These are phyloP conservation scores for Termitomyces sp. DNA, from an alignment of 768 basidiomycete species.

Conservation along the genomic window DNA sequence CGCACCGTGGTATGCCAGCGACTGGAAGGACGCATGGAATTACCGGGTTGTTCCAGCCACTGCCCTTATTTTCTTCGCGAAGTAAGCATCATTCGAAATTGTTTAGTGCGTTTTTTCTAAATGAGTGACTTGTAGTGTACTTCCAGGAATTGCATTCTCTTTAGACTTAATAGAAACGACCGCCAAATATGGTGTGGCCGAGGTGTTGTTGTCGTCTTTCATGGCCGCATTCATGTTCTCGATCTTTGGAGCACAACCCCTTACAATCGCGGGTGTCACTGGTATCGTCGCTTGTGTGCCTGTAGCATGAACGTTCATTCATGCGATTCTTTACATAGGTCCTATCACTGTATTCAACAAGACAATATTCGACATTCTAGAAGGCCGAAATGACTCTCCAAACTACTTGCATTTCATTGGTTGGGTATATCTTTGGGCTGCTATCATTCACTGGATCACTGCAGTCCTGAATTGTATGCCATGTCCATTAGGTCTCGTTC, in stretches of 20 bases:
- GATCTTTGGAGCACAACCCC: constrained; percentile 83
- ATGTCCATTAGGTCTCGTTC: background rate
- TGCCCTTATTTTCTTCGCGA: constrained; percentile 80
- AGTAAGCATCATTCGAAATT: constrained; percentile 38
- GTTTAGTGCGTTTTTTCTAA: background rate
- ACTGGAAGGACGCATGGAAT: constrained; percentile 92
- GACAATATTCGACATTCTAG: constrained; percentile 76
- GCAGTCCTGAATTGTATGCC: constrained; percentile 66
- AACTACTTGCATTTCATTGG: constrained; percentile 83
- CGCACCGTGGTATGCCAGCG: constrained; percentile 73
- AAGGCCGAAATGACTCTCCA: constrained; percentile 52
- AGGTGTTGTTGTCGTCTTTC: constrained; percentile 79
- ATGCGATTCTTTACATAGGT: constrained; percentile 35
- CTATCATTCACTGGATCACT: constrained; percentile 80
- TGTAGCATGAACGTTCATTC: background rate
- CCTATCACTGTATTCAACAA: constrained; percentile 94
- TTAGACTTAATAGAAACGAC: constrained; percentile 91
- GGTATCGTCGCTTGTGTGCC: constrained; percentile 32
- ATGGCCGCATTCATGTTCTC: constrained; percentile 89
- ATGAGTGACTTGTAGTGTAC: constrained; percentile 41
- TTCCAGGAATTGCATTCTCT: constrained; percentile 90
- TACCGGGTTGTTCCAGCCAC: constrained; percentile 88
- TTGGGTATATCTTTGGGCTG: constrained; percentile 92
- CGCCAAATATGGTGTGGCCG: constrained; percentile 82
- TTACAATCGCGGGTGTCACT: constrained; percentile 90